Evolutionary conservation across 169 alveolate species (phyloP).

Genomic region (Eimeria brunetti): DNA sequence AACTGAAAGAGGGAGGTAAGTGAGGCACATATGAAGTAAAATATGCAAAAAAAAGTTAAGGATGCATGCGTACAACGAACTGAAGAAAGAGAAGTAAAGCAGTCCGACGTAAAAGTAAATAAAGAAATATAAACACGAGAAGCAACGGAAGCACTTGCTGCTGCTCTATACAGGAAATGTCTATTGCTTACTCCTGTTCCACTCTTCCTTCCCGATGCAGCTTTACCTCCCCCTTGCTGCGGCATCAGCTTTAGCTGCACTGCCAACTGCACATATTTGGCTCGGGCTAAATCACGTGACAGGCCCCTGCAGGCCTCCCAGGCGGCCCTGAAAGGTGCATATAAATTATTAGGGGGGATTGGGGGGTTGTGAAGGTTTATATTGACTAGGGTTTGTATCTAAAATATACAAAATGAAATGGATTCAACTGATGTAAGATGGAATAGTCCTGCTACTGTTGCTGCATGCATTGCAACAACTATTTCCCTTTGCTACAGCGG

Average conservation of each 20-base stretch:
- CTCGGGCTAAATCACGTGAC: constrained; percentile 16
- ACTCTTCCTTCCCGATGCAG: not conserved
- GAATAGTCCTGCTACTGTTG: too few species aligned
- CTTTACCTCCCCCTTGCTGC: not conserved
- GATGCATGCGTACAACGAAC: too few species aligned
- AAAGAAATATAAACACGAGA: not conserved
- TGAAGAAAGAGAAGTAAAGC: too few species aligned
- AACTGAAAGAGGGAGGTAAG: not conserved
- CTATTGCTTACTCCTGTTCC: not conserved
- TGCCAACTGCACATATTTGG: constrained; percentile 36
- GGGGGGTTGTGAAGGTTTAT: too few species aligned
- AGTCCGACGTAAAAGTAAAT: not conserved
- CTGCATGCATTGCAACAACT: too few species aligned
- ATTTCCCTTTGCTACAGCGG: not conserved
- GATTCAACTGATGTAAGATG: too few species aligned
- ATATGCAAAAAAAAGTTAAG: not conserved
- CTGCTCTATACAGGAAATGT: not conserved
- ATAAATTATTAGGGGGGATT: too few species aligned
- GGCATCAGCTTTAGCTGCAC: not conserved
- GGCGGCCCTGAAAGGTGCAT: constrained; percentile 34
- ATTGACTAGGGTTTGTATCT: too few species aligned
- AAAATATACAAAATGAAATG: too few species aligned
- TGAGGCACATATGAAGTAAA: too few species aligned
- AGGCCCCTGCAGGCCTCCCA: constrained; percentile 51
- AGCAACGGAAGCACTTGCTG: not conserved